Evolutionary conservation across 371 early-diverging fungal genomes (phyloP), one percentile per base, ranked within the genome.

Genomic region (Lichtheimia ornata): DNA sequence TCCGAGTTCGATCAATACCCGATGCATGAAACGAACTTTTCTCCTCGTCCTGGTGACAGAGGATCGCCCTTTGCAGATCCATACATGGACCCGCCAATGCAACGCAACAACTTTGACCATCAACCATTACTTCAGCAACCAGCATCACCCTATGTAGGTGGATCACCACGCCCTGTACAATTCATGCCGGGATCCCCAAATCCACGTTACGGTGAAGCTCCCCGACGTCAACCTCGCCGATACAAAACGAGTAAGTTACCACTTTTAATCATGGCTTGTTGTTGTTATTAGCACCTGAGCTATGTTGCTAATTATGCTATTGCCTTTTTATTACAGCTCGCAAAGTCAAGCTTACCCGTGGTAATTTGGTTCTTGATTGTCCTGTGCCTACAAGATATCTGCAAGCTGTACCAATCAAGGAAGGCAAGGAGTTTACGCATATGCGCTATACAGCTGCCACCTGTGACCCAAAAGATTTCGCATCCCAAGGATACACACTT

Each of bases 371-470:
- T 2, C 63, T 93, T 25, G 91, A 93, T 67, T 88, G 90, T 69
- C 91, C 89, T 12, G 89, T 92, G 13, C 91, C 93, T 5, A 72
- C 76, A 2, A 76, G 84, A 22, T 80, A 90, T 35, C 61, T 92
- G 42, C 71, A 76, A 53, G 65, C 77, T 6, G 79, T 89, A 50
- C 84, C 85, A 15, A 75, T 82, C 24, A 83, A 83, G 61, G 82
- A 84, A 1, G 69, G 65, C 35, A 85, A 86, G 47, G 93, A 93
- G 64, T 91, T 90, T 50, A 90, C 88, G 11, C 82, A 90, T 59
- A 84, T 93, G 87, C 83, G 94, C 15, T 93, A 93, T 69, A 92
- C 92, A 12, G 91, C 91, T 25, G 90, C 88, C 17, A 92, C 91
- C 7, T 91, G 88, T 69, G 91, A 93, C 67, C 91, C 95, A 9